Conservation (phyloP, 164 flowering plant species). For the Vitis riparia region DNA sequence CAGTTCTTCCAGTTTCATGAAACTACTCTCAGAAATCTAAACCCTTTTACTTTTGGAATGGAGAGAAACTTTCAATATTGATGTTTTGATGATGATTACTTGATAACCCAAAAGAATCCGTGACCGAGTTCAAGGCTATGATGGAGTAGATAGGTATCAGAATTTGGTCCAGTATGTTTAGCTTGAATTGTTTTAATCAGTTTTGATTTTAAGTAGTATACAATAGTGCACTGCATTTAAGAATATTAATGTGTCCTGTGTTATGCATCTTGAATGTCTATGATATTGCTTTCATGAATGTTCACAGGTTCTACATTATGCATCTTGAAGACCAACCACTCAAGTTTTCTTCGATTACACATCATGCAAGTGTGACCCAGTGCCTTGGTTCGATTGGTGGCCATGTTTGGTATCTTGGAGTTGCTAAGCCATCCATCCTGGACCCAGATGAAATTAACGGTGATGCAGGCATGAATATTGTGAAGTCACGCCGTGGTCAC, state of each 20-base stretch:
- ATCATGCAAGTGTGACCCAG: slow-evolving; percentile 92
- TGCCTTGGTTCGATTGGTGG: slow-evolving; percentile 92
- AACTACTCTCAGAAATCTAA: too few relatives aligned
- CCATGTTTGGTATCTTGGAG: slow-evolving; percentile 84
- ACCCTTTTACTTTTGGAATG: too few relatives aligned
- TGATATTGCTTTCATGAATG: neutral
- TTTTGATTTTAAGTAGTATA: too few relatives aligned
- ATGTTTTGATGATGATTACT: too few relatives aligned
- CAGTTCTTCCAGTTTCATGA: too few relatives aligned
- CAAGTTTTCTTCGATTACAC: slow-evolving; percentile 65
- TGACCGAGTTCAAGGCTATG: too few relatives aligned
- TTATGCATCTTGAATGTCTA: neutral
- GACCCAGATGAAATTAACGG: slow-evolving; percentile 24
- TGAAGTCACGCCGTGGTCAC: slow-evolving; percentile 66
- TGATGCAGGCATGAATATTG: slow-evolving; percentile 16
- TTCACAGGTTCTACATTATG: slow-evolving; percentile 84
- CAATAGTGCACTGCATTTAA: too few relatives aligned
- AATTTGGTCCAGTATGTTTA: too few relatives aligned
- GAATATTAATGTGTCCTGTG: neutral
- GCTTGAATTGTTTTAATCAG: too few relatives aligned
- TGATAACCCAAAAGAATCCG: too few relatives aligned
- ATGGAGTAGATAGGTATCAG: too few relatives aligned
- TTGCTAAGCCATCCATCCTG: slow-evolving; percentile 71
- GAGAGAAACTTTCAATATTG: too few relatives aligned
- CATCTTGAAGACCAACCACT: slow-evolving; percentile 48